Percentiles rank a stretch among this genome's conserved stretches.
Conservation (phyloP, 768 basidiomycete species). For the Leucocoprinus sp. region DNA sequence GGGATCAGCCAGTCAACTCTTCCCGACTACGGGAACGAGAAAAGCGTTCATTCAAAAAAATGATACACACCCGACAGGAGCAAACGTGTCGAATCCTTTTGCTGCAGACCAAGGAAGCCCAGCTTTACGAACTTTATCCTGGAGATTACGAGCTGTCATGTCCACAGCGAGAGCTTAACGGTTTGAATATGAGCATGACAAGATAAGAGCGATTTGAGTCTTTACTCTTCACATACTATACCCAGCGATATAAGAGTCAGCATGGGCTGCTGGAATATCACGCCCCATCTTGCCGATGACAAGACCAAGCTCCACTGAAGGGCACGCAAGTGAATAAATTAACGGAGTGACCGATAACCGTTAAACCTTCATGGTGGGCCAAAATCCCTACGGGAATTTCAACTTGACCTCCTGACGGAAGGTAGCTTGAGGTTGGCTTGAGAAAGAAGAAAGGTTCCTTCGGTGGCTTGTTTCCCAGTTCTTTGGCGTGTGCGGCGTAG, state of each 20-base stretch:
- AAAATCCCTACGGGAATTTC: conserved; percentile 81
- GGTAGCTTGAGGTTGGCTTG: conserved; percentile 90
- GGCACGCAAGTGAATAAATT: neutral
- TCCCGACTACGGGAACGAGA: neutral
- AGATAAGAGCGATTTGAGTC: conserved; percentile 6
- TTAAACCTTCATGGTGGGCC: conserved; percentile 87
- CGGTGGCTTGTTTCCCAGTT: conserved; percentile 81
- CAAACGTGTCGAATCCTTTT: conserved; percentile 97
- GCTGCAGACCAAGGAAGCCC: conserved; percentile 97
- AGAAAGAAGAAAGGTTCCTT: conserved; percentile 98
- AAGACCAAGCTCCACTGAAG: conserved; percentile 88
- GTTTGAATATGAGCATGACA: conserved; percentile 29
- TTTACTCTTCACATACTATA: conserved; percentile 54
- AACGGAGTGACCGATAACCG: neutral
- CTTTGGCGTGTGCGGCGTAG: conserved; percentile 86
- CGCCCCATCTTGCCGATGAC: conserved; percentile 85
- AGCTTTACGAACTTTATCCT: conserved; percentile 85
- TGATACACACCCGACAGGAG: conserved; percentile 67
- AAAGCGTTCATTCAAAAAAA: neutral
- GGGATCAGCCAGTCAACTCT: neutral
- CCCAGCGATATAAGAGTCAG: conserved; percentile 78
- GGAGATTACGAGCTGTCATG: conserved; percentile 94
- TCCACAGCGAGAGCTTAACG: conserved; percentile 93
- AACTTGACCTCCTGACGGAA: conserved; percentile 66
- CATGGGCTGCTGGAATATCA: conserved; percentile 67